Base-by-base conservation (phyloP, 192 early-diverging fungal species). In the Borealophlyctis nickersoniae region DNA sequence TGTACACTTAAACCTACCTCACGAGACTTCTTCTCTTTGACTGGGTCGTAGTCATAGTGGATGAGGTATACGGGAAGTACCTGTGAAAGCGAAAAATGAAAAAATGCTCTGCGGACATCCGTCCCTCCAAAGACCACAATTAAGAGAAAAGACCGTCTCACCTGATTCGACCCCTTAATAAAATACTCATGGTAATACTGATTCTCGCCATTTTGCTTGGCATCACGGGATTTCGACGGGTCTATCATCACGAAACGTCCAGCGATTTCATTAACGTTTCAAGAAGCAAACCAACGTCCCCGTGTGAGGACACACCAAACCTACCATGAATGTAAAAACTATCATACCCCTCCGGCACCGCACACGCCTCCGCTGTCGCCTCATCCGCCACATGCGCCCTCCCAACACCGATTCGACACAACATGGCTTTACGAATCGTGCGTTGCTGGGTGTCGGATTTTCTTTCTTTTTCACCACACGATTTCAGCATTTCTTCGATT, bases 331-430 rank as follows among this genome's bases (percentile, higher is more conserved):
- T 33, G 32, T 78, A 81, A 53, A 78, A 84, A 58, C 78, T 81
- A 52, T 85, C 79, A 63, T 85, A 85, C n/a, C 83, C 83, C 0
- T 78, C 79, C 19, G 83, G 83, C 2, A 85, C 4, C 2, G 58
- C 35, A 5, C 56, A 65, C 2, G 49, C 28, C 23, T 78, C 75
- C 0, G 71, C 74, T 5, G 58, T 39, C 3, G 27, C 52, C 45
- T 79, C 72, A 33, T 79, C 72, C 9, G 65, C 53, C 3, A 74
- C 71, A 35, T 68, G 73, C 9, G 76, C 73, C 28, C 83, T 56
- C 27, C 83, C 83, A 22, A 85, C 66, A 1, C 73, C 73, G 7
- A 85, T 56, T 54, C 67, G 55, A 55, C 83, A 85, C 56, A 84
- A 51, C 19, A 85, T 19, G 28, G 69, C 75, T 56, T 77, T 79